Evolutionary conservation across 306 rosid species (phyloP), one percentile per base, ranked within the genome.

Genomic region (Prunus padus): DNA sequence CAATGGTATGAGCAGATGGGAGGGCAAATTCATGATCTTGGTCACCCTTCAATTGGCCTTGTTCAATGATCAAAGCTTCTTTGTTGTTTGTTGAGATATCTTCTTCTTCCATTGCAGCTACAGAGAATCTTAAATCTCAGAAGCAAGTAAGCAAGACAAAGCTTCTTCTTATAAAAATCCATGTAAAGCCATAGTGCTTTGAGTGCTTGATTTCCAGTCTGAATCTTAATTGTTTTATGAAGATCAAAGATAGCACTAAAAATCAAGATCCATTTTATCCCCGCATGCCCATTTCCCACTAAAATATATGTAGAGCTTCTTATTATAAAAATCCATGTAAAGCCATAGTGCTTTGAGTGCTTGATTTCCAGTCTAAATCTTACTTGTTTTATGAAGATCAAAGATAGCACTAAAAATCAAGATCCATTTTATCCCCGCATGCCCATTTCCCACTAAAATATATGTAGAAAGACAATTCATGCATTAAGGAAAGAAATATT

Each of bases 1-100:
- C 90, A 60, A 82, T 67, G 2, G 86, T 82, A 65, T 88, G 93
- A 78, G 93, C 93, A 51, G 93, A 66, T 3, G 87, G 74, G 37
- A 69, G 63, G 11, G 42, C 69, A 83, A 5, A 37, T 23, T 74
- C 83, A 73, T 66, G 67, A 22, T 54, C 66, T 65, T 54, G 76
- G 60, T 25, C 42, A 57, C 44, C 37, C 51, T 62, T 70, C 46
- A 66, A 54, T 30, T 15, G 81, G 64, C 49, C 82, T 40, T 79
- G 84, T 71, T 86, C 87, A 14, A 82, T 76, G 73, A 33, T 80
- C 57, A 78, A 81, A 55, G 22, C 40, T 13, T 61, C 76, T 8
- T 55, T 28, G 59, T 0, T 66, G 4, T 42, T 63, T 74, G 10
- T 78, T 69, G 22, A 45, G 47, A 26, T 77, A 62, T 28, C 76